phyloP scores from a whole-genome alignment of 495 filamentous ascomycete species.

The Pseudotulostoma volvatum region DNA sequence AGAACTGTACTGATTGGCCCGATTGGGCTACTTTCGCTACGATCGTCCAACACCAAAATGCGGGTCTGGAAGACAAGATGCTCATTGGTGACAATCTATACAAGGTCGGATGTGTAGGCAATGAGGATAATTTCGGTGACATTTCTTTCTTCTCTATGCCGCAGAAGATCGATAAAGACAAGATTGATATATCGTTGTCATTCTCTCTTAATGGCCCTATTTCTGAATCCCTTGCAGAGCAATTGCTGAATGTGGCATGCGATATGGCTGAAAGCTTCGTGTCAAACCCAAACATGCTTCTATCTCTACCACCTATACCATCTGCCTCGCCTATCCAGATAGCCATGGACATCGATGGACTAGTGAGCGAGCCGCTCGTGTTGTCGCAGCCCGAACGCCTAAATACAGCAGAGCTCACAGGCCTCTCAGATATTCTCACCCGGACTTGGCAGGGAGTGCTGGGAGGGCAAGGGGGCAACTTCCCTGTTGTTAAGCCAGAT shows the following conservation, averaged over 20 bases:
- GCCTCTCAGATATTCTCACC: conserved; percentile 30
- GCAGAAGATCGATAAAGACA: conserved; percentile 19
- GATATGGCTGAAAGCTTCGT: conserved; percentile 29
- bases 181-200: conserved; percentile 27
- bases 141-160: conserved; percentile 33
- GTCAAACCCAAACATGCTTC: conserved; percentile 23
- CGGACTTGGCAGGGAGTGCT: conserved; percentile 36
- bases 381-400: conserved; percentile 25
- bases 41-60: conserved; percentile 33
- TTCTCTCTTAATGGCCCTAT: conserved; percentile 31
- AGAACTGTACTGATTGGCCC: conserved; percentile 43
- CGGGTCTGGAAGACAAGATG: conserved; percentile 25
- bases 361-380: conserved; percentile 18
- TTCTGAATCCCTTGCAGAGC: conserved; percentile 21
- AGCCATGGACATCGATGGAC: conserved; percentile 13
- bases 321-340: conserved; percentile 15
- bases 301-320: conserved; percentile 28
- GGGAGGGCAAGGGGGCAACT: conserved; percentile 11
- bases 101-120: conserved; percentile 31
- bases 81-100: conserved; percentile 31
- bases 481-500: conserved; percentile 23
- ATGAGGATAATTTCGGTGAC: conserved; percentile 35
- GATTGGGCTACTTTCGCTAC: conserved; percentile 32
- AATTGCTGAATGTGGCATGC: conserved; percentile 34
- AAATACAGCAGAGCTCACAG: conserved; percentile 30